Conservation (phyloP, 1,284 basidiomycete genomes). For the Boletellus sp. region DNA sequence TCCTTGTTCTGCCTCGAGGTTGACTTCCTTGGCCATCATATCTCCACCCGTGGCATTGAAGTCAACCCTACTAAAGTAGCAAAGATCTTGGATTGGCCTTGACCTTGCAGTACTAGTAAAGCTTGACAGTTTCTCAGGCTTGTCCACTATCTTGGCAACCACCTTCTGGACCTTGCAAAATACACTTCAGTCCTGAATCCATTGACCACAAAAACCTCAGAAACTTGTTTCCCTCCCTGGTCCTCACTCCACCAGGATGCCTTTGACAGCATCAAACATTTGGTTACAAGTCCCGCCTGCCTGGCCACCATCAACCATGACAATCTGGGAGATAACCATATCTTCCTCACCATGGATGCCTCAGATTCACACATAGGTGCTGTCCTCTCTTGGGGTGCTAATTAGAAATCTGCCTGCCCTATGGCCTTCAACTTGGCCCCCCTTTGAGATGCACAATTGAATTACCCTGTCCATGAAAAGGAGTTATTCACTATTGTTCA, state of each 20-base stretch:
- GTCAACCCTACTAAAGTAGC: neutral
- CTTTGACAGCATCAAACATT: slow-evolving; percentile 35
- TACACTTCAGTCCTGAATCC: neutral
- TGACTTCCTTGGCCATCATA: neutral
- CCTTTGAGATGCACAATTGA: slow-evolving; percentile 31
- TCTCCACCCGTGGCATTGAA: neutral
- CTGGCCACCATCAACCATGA: slow-evolving; percentile 27
- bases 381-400: slow-evolving; percentile 30
- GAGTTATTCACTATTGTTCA: slow-evolving; percentile 36
- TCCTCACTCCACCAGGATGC: slow-evolving; percentile 27
- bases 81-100: slow-evolving; percentile 30
- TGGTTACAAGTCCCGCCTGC: slow-evolving; percentile 27
- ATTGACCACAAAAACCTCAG: neutral
- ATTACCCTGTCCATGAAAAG: slow-evolving; percentile 39
- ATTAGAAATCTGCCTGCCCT: slow-evolving; percentile 29
- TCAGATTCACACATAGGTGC: slow-evolving; percentile 33
- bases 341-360: slow-evolving; percentile 39
- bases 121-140: slow-evolving; percentile 38
- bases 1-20: neutral
- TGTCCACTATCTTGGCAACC: slow-evolving; percentile 34
- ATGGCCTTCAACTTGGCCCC: slow-evolving; percentile 34
- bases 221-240: slow-evolving; percentile 26
- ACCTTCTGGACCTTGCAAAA: slow-evolving; percentile 6
- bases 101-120: slow-evolving; percentile 25
- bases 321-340: slow-evolving; percentile 26